Evolutionary conservation across 2,329 filamentous ascomycete species (phyloP), one percentile per base, ranked within the genome.

Genomic region (Cladophialophora bantiana): DNA sequence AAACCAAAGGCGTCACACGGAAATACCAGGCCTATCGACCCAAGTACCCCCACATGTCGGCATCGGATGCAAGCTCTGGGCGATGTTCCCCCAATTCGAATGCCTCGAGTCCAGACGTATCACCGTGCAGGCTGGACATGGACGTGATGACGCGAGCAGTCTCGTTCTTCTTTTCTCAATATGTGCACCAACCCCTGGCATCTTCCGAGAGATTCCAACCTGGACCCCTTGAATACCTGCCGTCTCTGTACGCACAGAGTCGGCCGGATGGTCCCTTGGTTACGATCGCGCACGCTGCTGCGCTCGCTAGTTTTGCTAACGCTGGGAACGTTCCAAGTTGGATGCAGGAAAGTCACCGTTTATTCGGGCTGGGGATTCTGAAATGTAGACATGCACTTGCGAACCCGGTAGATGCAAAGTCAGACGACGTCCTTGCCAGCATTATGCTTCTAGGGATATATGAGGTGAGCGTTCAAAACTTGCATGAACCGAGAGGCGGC

Each of bases 311-410:
- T 20, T 55, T 34, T 36, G 34, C 53, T 31, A 55, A 55, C 7
- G 34, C n/a, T 26, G 45, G 53, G 6, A 55, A 55, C 15, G 53
- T 55, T 5, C 53, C 53, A 7, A 15, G 15, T 6, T 55, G 53
- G 53, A 55, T 31, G n/a, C 7, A 34, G 53, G 31, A 55, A 55
- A 55, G 53, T 31, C 31, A 55, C 34, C 53, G 53, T 18, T 55
- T 55, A n/a, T 35, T 26, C 53, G 53, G 53, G 53, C 53, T 55
- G 53, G 53, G 53, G 5, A 55, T 55, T n/a, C 31, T 55, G 31
- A 55, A 35, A 55, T 36, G 31, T 55, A 36, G 53, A 13, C 53
- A 35, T 55, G 53, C 53, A 7, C 53, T 55, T 35, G 53, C 26
- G 32, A 32, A 55, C n/a, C 53, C 10, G 31, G 53, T 36, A 35